Evolutionary conservation across 495 filamentous ascomycete genomes (phyloP), one percentile per base, ranked within the genome.

Genomic region (Cryomyces minteri): DNA sequence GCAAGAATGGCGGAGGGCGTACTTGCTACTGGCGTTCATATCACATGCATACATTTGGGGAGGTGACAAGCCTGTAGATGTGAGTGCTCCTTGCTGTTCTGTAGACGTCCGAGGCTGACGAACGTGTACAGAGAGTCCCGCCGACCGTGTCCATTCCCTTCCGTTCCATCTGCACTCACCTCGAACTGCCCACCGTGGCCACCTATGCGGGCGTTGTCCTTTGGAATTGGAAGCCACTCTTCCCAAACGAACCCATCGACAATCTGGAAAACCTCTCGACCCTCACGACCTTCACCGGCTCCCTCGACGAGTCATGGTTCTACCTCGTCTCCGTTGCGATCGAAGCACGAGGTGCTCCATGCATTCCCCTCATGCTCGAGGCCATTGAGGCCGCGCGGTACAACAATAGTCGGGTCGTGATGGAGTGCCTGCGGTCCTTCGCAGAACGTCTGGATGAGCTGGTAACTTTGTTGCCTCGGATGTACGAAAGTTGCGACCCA

Each of bases 271-370:
- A 96, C 54, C 68, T 99, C 38, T 74, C 80, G 28, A 87, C 82
- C 8, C 67, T 94, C 48, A 72, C 76, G 46, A 94, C 90, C 12
- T 88, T 95, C 59, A 96, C 92, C n/a, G 90, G 92, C 32, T 85
- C 84, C 4, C 64, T 92, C 11, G 90, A 99, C 58, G 90, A 99
- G 58, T 90, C 92, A 51, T 96, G 90, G 90, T 99, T 99, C 58
- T 95, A 94, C 57, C 68, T 96, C 6, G 73, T 95, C 39, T 94
- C 88, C 0, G 82, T 95, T 10, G 90, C 88, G 50, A 94, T 98
- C 51, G 90, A 98, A 64, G 88, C 90, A 40, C 76, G 86, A 31
- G 88, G 85, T 29, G 90, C 75, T 0, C 84, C 88, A n/a, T 80
- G 84, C 39, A 76, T 96, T 33, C 79, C 86, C 0, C 62, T 92